These are phyloP conservation scores for Neurospora sp. DNA, from an alignment of 495 filamentous ascomycete species.

Conservation along the genomic window DNA sequence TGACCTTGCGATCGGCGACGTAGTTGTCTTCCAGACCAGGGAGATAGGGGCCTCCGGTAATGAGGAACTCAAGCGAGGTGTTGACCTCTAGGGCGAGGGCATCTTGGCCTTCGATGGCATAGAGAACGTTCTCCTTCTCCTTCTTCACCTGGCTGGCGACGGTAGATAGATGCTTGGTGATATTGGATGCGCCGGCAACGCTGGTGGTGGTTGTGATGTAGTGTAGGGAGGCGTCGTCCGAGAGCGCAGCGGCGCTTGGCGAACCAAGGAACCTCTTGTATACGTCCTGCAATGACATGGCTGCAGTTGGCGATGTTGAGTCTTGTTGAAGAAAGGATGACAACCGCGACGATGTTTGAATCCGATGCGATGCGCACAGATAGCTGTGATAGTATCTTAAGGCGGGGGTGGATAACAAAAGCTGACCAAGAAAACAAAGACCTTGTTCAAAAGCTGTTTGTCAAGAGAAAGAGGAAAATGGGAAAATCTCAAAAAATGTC, in stretches of 20 bases:
- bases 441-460: background rate
- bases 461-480: background rate
- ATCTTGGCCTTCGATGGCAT: conserved; percentile 57
- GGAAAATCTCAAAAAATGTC: background rate
- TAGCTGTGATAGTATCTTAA: background rate
- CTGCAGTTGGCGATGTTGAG: background rate
- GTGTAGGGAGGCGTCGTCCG: conserved; percentile 63
- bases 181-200: conserved; percentile 54
- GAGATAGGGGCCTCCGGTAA: conserved; percentile 76
- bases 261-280: conserved; percentile 50
- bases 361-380: background rate
- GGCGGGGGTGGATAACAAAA: background rate
- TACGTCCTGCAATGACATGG: background rate
- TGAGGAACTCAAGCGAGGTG: conserved; percentile 71
- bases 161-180: conserved; percentile 65
- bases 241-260: conserved; percentile 54
- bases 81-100: conserved; percentile 68
- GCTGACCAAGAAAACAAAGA: background rate
- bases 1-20: conserved; percentile 69
- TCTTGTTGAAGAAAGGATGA: background rate
- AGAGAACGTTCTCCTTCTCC: conserved; percentile 64
- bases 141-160: conserved; percentile 63
- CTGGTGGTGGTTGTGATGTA: conserved; percentile 87
- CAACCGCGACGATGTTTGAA: background rate
- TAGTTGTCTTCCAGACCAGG: conserved; percentile 93